Percentiles rank a stretch among this genome's conserved stretches.
phyloP scores from a whole-genome alignment of 2,329 filamentous ascomycete genomes.

The Cercospora brassicicola region DNA sequence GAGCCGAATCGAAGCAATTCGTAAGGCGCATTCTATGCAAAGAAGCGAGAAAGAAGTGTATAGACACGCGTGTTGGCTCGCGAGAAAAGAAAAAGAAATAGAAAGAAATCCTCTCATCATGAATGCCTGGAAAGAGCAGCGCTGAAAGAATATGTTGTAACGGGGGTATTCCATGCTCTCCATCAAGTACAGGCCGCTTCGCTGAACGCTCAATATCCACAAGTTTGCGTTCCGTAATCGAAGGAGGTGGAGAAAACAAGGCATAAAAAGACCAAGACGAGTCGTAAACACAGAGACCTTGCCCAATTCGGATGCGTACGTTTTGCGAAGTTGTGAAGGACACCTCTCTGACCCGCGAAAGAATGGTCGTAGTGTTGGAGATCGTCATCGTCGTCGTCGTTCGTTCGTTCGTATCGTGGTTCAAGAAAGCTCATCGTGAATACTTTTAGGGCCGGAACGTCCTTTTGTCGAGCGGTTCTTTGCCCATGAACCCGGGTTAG shows the following conservation, averaged over 20 bases:
- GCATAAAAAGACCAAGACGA: background rate
- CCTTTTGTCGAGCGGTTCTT: conserved; percentile 16
- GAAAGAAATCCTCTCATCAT: background rate
- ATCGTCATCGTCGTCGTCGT: background rate
- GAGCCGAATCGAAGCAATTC: background rate
- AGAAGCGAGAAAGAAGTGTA: background rate
- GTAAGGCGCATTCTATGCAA: background rate
- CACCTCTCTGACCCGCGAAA: background rate
- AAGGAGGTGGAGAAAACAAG: background rate
- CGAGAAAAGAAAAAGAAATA: background rate
- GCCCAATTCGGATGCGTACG: background rate
- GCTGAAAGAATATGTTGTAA: background rate
- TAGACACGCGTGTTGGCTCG: background rate
- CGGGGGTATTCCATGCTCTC: conserved; percentile 7
- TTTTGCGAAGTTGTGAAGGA: background rate
- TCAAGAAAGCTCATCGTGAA: conserved; percentile 6
- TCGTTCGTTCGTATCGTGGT: conserved; percentile 2
- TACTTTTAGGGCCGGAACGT: conserved; percentile 21
- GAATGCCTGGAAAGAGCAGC: conserved; percentile 16
- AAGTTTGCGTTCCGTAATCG: background rate
- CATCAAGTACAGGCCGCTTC: conserved; percentile 19
- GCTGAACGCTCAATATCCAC: conserved; percentile 20
- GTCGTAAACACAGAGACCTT: background rate
- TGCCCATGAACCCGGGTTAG: conserved; percentile 49
- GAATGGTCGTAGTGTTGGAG: background rate